Evolutionary conservation across 192 early-diverging fungal genomes (phyloP), one percentile per base, ranked within the genome.

Genomic region (Podila clonocystis): DNA sequence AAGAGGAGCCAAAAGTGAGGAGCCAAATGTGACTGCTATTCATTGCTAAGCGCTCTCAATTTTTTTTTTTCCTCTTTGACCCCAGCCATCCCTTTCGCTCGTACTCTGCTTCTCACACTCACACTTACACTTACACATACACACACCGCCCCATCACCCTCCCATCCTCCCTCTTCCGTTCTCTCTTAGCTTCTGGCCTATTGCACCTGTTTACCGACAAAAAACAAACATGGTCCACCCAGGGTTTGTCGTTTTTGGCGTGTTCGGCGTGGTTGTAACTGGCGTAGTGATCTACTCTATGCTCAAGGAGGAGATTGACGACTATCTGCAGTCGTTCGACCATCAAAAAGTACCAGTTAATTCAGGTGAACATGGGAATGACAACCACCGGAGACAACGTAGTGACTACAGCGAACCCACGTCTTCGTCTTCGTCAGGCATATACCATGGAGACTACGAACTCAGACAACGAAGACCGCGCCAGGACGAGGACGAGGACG

Each of bases 201-300:
- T 41, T 50, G 36, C 28, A 24, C 20, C 15, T 2, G 7, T 4
- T 41, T 41, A 13, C n/a, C 8, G 5, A 28, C n/a, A 11, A 29
- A 45, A n/a, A 61, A 4, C 9, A 79, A 61, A 4, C 9, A 79
- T 80, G 76, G 70, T 80, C 34, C 76, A 72, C 58, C 77, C 77
- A 41, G 77, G 70, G 62, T 61, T 73, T 15, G 31, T 73, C 45
- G 71, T 63, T 22, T 64, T 20, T 17, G 34, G 77, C 15, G 70
- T 73, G 17, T 15, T 73, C 60, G 77, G 66, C 38, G 77, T 80
- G 8, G 70, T 80, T 17, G 65, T 68, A 20, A 80, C 67, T 4
- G 71, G 77, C 11, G 77, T 80, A 5, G 70, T 80, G 15, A 50
- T 80, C 61, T 80, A 80, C 58, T 34, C 50, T 4, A 73, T 73